Conservation (phyloP, 129 eudicot genomes). For the Deinandra increscens region DNA sequence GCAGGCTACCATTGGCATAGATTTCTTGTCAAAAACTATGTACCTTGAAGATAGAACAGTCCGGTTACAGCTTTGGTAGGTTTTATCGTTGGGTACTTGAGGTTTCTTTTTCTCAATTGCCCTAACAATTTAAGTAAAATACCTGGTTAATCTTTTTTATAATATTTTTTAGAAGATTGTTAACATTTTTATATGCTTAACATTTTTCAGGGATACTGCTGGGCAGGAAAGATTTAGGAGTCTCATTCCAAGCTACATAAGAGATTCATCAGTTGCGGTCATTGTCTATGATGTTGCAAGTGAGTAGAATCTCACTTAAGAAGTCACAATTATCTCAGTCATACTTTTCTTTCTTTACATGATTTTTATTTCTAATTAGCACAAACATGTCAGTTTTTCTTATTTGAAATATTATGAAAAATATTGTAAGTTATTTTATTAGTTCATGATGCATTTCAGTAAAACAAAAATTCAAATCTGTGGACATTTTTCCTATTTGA, state of each 20-base stretch:
- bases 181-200: background rate
- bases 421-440: background rate
- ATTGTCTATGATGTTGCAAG: conserved; percentile 88
- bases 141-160: background rate
- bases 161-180: background rate
- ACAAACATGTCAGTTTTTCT: background rate
- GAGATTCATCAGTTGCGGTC: conserved; percentile 95
- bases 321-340: conserved; percentile 7
- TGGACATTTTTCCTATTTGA: background rate
- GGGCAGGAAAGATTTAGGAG: conserved; percentile 97
- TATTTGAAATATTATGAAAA: conserved; percentile 2
- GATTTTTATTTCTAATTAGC: background rate
- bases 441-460: conserved; percentile 6
- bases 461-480: background rate
- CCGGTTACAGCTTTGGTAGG: conserved; percentile 82
- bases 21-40: conserved; percentile 84
- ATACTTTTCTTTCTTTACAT: background rate
- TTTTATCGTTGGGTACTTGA: conserved; percentile 6
- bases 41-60: conserved; percentile 86
- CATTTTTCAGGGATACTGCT: conserved; percentile 83
- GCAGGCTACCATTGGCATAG: conserved; percentile 91
- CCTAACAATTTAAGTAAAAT: background rate
- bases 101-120: background rate
- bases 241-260: conserved; percentile 91
- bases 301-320: conserved; percentile 36